Percentiles rank a stretch among this genome's conserved stretches.
phyloP scores from a whole-genome alignment of 1,284 basidiomycete genomes.

The Ustilago esculenta region DNA sequence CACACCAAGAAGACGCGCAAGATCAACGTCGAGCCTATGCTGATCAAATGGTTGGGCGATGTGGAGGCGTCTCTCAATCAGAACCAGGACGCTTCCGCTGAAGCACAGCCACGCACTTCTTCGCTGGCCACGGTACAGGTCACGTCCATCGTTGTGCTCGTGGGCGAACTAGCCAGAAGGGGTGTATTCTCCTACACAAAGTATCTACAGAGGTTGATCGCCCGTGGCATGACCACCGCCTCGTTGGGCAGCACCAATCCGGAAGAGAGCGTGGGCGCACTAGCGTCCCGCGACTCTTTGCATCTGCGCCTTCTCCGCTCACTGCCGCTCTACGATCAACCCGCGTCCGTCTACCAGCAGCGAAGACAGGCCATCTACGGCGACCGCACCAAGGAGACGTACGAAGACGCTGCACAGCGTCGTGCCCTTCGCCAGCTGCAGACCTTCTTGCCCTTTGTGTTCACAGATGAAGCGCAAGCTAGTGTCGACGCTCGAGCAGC shows the following conservation, averaged over 20 bases:
- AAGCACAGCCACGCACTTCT: not conserved
- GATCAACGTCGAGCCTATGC: conserved; percentile 66
- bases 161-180: conserved; percentile 79
- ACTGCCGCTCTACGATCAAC: conserved; percentile 49
- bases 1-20: conserved; percentile 35
- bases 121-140: conserved; percentile 32
- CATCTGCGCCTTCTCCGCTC: conserved; percentile 58
- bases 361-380: conserved; percentile 63
- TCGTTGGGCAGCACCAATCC: conserved; percentile 3
- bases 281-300: conserved; percentile 27
- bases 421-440: conserved; percentile 57
- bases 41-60: conserved; percentile 83
- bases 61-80: conserved; percentile 41
- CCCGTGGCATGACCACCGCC: conserved; percentile 71
- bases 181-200: conserved; percentile 83
- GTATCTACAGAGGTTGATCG: conserved; percentile 85
- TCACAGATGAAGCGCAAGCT: conserved; percentile 4
- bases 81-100: not conserved
- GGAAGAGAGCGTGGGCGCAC: not conserved
- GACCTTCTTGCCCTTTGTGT: conserved; percentile 33
- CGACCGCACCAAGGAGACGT: conserved; percentile 57
- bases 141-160: conserved; percentile 76
- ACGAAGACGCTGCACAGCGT: conserved; percentile 63
- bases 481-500: not conserved
- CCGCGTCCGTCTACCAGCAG: conserved; percentile 50